Evolutionary conservation across 2,329 filamentous ascomycete species (phyloP).

Genomic region (Alternaria triticina): DNA sequence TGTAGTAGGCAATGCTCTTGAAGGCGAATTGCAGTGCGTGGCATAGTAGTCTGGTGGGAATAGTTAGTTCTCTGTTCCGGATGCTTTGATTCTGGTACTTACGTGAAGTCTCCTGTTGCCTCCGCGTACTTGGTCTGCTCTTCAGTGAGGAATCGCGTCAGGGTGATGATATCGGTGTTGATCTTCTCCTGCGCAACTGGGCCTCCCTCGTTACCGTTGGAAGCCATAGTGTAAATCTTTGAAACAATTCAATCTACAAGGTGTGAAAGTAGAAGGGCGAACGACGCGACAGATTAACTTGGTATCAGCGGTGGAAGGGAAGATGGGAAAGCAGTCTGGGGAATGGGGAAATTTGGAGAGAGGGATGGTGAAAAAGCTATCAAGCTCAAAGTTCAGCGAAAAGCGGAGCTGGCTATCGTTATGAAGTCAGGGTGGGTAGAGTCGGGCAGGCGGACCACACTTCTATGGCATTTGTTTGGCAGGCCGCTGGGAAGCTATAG

Average conservation of each 20-base stretch:
- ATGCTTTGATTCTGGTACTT: constrained; percentile 46
- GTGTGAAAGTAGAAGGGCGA: not conserved
- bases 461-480: constrained; percentile 41
- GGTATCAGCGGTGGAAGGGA: not conserved
- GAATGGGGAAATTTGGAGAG: constrained; percentile 9
- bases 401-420: constrained; percentile 27
- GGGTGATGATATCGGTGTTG: constrained; percentile 94
- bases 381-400: constrained; percentile 13
- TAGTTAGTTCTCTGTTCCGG: not conserved
- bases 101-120: constrained; percentile 99
- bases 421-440: constrained; percentile 47
- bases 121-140: constrained; percentile 93
- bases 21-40: constrained; percentile 99
- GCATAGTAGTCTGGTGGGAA: constrained; percentile 77
- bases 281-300: not conserved
- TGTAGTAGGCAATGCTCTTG: constrained; percentile 99
- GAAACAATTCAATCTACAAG: not conserved
- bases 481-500: constrained; percentile 20
- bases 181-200: constrained; percentile 74
- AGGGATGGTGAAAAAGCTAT: constrained; percentile 12
- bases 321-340: constrained; percentile 7
- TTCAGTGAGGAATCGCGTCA: constrained; percentile 94
- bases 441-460: constrained; percentile 45
- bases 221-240: constrained; percentile 39
- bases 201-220: constrained; percentile 55